Base-by-base conservation (phyloP, 2,329 filamentous ascomycete genomes). In the Calonectria hongkongensis region DNA sequence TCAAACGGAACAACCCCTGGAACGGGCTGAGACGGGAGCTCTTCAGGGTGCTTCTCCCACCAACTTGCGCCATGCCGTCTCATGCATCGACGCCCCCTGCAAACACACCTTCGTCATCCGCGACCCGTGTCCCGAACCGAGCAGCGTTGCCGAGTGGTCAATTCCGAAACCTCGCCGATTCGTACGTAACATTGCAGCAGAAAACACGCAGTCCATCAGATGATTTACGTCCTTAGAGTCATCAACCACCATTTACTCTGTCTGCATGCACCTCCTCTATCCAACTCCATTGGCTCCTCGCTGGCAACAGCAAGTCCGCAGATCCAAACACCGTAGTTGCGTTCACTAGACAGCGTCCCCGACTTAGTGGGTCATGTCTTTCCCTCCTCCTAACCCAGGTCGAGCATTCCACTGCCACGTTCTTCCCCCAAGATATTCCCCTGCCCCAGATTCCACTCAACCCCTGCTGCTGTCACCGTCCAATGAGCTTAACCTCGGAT, bases 71-170 rank as follows among this genome's bases (percentile, higher is more conserved):
- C 54, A 39, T 27, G n/a, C 47, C 54, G 8, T 36, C 8, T 36
- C 33, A 28, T 62, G 30, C 39, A 21, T 30, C 10, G 33, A 21
- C 28, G 50, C 43, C 41, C 69, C 63, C 60, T 33, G 39, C 25
- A 28, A 2, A 30, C 39, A 50, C 62, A 25, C 43, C 13, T 7
- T 66, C 50, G 62, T 70, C 68, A 70, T 51, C 30, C 68, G 51
- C 56, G 41, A 41, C 41, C 56, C 21, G 47, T 66, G 21, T 41
- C 48, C 68, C 68, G 68, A 60, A 27, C 68, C 68, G 62, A 66
- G 15, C n/a, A 43, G 27, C 62, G 48, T 56, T 70, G 45, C 68
- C 68, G 68, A 60, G 50, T 27, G 33, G 25, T 50, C 43, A 36
- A 25, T 66, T 25, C 50, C 50, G 68, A 60, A 25, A 18, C n/a